Base-by-base conservation (phyloP, 441 rosid genomes). In the Metrosideros polymorpha region DNA sequence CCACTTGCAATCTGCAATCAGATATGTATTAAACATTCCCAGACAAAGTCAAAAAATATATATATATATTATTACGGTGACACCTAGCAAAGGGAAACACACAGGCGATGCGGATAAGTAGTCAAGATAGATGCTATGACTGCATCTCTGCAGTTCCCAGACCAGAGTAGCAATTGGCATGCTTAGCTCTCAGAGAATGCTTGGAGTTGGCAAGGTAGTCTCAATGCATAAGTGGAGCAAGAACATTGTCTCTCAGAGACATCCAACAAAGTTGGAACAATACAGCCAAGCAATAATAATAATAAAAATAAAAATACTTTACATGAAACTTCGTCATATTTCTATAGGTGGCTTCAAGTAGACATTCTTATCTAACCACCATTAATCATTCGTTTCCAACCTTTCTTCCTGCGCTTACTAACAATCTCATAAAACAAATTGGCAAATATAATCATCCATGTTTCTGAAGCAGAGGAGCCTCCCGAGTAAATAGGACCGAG, bases 1-100 rank as follows among this genome's bases (percentile, higher is more conserved):
- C 88, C 88, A 87, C 88, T 87, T 0, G 88, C 88, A 54, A 87
- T 75, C 88, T 87, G 84, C 47, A 71, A 50, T 30, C 39, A 50
- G 13, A 82, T 77, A 47, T 9, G 13, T 15, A 66, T 25, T 71
- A 42, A 71, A 39, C 35, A 71, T 35, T 35, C n/a, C 22, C 5
- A 2, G 47, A 35, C 77, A 39, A 63, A 63, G 47, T 71, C 14
- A 66, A 39, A 10, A 61, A 66, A 71, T 35, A 0, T 66, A n/a
- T n/a, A n/a, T n/a, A n/a, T 35, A 71, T 10, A 35, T 1, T 1
- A 39, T 35, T 12, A 71, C 14, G 13, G 35, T 7, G 42, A 71
- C 79, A 71, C 79, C 45, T 39, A 35, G 47, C 47, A 71, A 71
- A 71, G 15, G 27, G 79, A 71, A 66, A 71, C 10, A 66, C 47